phyloP scores from a whole-genome alignment of 208 protist species.

The Leishmania amazonensis region DNA sequence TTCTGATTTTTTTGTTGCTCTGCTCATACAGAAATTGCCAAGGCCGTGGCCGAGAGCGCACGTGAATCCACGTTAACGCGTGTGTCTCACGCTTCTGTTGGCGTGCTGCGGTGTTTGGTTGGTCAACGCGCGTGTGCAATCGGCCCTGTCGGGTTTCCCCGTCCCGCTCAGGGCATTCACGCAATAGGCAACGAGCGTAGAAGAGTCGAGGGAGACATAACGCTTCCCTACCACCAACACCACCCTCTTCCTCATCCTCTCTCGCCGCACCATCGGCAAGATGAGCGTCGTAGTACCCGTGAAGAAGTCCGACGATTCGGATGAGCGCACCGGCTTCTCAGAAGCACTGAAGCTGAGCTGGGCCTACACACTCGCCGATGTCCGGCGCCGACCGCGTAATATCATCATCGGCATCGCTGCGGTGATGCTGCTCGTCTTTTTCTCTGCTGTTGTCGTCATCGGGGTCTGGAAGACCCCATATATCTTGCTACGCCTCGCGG shows the following conservation, averaged over 20 bases:
- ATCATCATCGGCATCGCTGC: conserved; percentile 62
- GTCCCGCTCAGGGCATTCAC: neutral
- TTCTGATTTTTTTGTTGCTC: neutral
- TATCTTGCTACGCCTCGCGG: conserved; percentile 68
- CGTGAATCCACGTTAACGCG: neutral
- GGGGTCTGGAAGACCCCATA: conserved; percentile 70
- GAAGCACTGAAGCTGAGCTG: conserved; percentile 37
- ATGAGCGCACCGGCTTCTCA: conserved; percentile 1
- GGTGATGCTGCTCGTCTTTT: conserved; percentile 69
- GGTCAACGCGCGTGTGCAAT: neutral
- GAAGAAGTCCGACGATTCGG: neutral
- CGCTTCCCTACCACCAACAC: neutral
- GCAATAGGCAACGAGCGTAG: neutral
- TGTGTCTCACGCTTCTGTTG: neutral
- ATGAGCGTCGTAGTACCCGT: neutral
- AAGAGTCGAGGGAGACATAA: neutral
- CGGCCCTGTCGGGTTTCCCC: no score
- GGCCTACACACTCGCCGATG: conserved; percentile 56
- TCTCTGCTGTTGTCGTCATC: conserved; percentile 54
- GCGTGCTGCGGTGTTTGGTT: neutral
- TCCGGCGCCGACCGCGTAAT: conserved; percentile 62
- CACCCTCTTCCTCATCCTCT: neutral
- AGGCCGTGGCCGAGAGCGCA: neutral
- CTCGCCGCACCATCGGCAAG: neutral
- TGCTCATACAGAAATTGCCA: neutral